Percentiles rank a stretch among this genome's conserved stretches.
Evolutionary conservation across 2,329 filamentous ascomycete species (phyloP).

Genomic region (Calonectria pteridis): DNA sequence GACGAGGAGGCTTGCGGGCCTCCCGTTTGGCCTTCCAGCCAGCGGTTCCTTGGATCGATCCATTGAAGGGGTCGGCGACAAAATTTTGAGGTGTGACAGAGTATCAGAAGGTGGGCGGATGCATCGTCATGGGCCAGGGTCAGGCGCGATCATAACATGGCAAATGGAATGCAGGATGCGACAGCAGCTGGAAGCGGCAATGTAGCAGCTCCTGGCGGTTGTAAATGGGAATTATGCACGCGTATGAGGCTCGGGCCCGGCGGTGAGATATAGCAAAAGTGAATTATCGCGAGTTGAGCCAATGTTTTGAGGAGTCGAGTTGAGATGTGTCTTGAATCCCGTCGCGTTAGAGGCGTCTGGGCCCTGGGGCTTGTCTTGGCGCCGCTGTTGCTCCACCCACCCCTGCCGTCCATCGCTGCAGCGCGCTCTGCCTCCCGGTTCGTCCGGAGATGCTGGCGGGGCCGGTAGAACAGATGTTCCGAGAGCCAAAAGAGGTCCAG

Average conservation of each 20-base stretch:
- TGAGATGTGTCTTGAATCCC: constrained; percentile 6
- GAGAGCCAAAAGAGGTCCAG: not conserved
- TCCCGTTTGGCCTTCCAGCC: constrained; percentile 32
- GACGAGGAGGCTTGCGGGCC: constrained; percentile 45
- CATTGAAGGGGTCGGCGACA: constrained; percentile 34
- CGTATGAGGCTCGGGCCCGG: not conserved
- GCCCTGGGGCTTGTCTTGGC: constrained; percentile 12
- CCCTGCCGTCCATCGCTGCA: constrained; percentile 7
- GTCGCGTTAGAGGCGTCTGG: constrained; percentile 19
- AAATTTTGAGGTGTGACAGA: constrained; percentile 20
- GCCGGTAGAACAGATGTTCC: not conserved
- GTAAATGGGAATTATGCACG: constrained; percentile 1
- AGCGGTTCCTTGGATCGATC: constrained; percentile 43
- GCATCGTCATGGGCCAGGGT: constrained; percentile 30
- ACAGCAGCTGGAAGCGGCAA: not conserved
- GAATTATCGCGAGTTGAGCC: constrained; percentile 15
- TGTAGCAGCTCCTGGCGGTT: not conserved
- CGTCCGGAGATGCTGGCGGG: not conserved
- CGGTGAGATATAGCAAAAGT: constrained; percentile 6
- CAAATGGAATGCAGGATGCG: not conserved
- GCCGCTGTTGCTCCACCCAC: constrained; percentile 10
- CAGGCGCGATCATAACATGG: constrained; percentile 42
- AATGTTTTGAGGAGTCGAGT: constrained; percentile 26
- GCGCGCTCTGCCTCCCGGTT: not conserved
- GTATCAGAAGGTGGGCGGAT: constrained; percentile 29